Conservation (phyloP, 2,329 filamentous ascomycete species). For the Pyricularia sp. region DNA sequence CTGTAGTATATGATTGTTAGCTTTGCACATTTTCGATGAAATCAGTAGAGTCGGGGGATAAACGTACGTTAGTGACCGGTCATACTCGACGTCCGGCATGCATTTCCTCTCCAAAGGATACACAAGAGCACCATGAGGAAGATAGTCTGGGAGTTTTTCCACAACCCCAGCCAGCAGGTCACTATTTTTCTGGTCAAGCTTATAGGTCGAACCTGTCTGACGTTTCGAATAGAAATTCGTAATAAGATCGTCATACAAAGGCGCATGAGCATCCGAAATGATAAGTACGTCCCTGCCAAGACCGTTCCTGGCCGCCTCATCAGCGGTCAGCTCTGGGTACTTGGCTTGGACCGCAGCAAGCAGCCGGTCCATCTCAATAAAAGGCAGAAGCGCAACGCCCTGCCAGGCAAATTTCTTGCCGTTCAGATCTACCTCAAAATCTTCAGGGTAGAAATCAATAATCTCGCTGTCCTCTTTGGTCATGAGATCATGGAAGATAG, state of each 20-base stretch:
- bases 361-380: constrained; percentile 85
- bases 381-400: constrained; percentile 82
- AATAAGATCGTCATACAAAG: constrained; percentile 72
- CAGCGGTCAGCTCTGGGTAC: constrained; percentile 64
- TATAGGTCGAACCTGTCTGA: constrained; percentile 51
- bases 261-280: constrained; percentile 67
- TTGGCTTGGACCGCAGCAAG: constrained; percentile 70
- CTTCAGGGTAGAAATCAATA: constrained; percentile 92
- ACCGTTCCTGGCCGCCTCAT: constrained; percentile 67
- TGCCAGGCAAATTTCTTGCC: constrained; percentile 99
- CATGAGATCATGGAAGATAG: constrained; percentile 85
- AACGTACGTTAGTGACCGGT: constrained; percentile 71
- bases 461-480: constrained; percentile 77
- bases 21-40: neutral
- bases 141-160: constrained; percentile 69
- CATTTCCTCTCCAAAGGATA: constrained; percentile 62
- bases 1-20: constrained; percentile 30
- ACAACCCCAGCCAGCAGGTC: constrained; percentile 70
- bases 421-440: constrained; percentile 87
- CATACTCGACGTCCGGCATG: constrained; percentile 69
- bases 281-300: constrained; percentile 71
- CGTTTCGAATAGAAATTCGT: constrained; percentile 88
- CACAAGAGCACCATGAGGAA: constrained; percentile 68
- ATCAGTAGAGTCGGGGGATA: neutral
- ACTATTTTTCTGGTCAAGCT: constrained; percentile 61